Evolutionary conservation across 2,329 filamentous ascomycete genomes (phyloP), one percentile per base, ranked within the genome.

Genomic region (Penicillium nordicum): DNA sequence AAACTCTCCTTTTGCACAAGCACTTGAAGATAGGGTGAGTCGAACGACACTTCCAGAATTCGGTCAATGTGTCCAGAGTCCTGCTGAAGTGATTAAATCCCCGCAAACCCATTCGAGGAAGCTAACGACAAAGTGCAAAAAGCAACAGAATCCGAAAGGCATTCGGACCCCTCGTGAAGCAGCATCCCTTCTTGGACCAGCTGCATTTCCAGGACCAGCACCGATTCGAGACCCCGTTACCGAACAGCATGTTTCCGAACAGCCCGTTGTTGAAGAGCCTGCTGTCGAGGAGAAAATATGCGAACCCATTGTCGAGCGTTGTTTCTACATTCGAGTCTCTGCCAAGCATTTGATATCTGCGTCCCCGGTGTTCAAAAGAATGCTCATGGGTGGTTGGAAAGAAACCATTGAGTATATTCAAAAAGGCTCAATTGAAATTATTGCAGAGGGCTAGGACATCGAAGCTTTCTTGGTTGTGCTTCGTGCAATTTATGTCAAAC

Each of bases 111-210:
- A 1, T 16, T 3, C 21, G 1, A 14, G 9, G 40, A 16, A 1
- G 4, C 4, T 3, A 1, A 41, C 5, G 1, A 5, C 0, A 0
- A 41, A 21, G 11, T 2, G 2, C 6, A 34, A 23, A 23, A 41
- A 1, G 0, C 2, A 14, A 8, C 14, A 8, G 18, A 12, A 6
- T 5, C 1, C 12, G 38, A 23, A 5, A 1, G 6, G 5, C 18
- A 23, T 3, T 38, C 18, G 2, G 11, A 2, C 18, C 1, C 7
- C 38, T 23, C 7, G 12, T 21, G 37, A 4, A 23, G 18, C 5
- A 40, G 37, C 1, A 23, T 3, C 32, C 5, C 14, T 5, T 34
- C 5, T 1, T 11, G 29, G 11, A 11, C 29, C 29, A 5, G 29
- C 29, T 12, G 30, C 29, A 11, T 10, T 10, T 30, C 29, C 29